Percentiles rank a stretch among this genome's conserved stretches.
Evolutionary conservation across 352 stramenopile species (phyloP).

Genomic region (Phytophthora syringae): DNA sequence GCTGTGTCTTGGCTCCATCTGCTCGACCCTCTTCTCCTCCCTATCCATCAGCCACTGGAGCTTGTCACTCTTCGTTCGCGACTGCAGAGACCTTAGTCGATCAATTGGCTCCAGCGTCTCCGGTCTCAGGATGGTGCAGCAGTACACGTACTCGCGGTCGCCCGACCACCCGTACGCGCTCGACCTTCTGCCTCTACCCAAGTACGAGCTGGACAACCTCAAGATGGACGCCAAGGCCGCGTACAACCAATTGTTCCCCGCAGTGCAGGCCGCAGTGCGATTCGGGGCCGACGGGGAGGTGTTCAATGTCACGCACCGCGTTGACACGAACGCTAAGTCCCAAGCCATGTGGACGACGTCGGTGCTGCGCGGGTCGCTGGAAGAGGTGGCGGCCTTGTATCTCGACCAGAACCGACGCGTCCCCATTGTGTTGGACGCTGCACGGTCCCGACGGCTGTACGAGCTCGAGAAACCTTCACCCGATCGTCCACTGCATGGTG

Average conservation of each 20-base stretch:
- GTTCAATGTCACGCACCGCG: slow-evolving; percentile 42
- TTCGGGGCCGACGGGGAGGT: slow-evolving; percentile 44
- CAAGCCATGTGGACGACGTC: slow-evolving; percentile 68
- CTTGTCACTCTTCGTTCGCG: slow-evolving; percentile 24
- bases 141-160: slow-evolving; percentile 55
- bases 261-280: slow-evolving; percentile 41
- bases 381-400: slow-evolving; percentile 72
- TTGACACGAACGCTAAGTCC: slow-evolving; percentile 43
- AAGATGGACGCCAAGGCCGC: slow-evolving; percentile 31
- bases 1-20: slow-evolving; percentile 9
- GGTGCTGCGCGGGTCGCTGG: slow-evolving; percentile 56
- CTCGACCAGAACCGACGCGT: slow-evolving; percentile 46
- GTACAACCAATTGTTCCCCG: slow-evolving; percentile 49
- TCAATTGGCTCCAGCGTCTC: too few species aligned
- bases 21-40: slow-evolving; percentile 20
- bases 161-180: slow-evolving; percentile 58
- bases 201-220: slow-evolving; percentile 41
- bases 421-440: slow-evolving; percentile 55
- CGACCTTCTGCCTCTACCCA: slow-evolving; percentile 48
- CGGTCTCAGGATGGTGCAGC: slow-evolving; percentile 28
- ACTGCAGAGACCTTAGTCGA: slow-evolving; percentile 16
- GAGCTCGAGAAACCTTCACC: slow-evolving; percentile 52
- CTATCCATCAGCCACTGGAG: slow-evolving; percentile 17
- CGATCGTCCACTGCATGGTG: slow-evolving; percentile 50
- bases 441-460: slow-evolving; percentile 58